These are phyloP conservation scores for Dioscorea alata DNA, from an alignment of 106 monocot genomes.

Conservation along the genomic window DNA sequence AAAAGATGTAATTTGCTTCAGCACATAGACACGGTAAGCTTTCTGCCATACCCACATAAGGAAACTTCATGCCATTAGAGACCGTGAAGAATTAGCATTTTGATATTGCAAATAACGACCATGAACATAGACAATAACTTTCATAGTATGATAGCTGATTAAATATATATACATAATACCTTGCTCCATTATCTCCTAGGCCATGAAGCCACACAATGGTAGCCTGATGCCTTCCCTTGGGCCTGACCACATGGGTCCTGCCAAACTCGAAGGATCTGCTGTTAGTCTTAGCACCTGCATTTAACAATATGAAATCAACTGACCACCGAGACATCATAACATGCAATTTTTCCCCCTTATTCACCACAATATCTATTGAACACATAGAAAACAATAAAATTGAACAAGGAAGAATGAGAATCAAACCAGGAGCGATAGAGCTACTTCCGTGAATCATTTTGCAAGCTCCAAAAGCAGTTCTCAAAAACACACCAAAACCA, in stretches of 20 bases:
- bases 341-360: not conserved
- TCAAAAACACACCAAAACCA: not conserved
- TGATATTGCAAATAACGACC: no score
- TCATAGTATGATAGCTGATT: not conserved
- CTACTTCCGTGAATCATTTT: conserved; percentile 72
- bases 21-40: no score
- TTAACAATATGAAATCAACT: not conserved
- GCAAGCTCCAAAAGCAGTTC: conserved; percentile 9
- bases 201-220: conserved; percentile 98
- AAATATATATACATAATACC: conserved; percentile 30
- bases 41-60: no score
- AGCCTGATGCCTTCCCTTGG: conserved; percentile 77
- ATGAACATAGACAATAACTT: no score
- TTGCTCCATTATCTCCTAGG: conserved; percentile 83
- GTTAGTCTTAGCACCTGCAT: conserved; percentile 43
- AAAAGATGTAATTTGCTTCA: no score
- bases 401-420: not conserved
- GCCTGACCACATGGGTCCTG: conserved; percentile 89
- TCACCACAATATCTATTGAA: no score
- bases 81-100: no score
- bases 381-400: not conserved
- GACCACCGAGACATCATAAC: not conserved
- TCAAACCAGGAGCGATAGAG: conserved; percentile 62
- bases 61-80: no score
- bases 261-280: conserved; percentile 59